These are phyloP conservation scores for Chrysoporthe puriensis DNA, from an alignment of 2,329 filamentous ascomycete species.

Conservation along the genomic window DNA sequence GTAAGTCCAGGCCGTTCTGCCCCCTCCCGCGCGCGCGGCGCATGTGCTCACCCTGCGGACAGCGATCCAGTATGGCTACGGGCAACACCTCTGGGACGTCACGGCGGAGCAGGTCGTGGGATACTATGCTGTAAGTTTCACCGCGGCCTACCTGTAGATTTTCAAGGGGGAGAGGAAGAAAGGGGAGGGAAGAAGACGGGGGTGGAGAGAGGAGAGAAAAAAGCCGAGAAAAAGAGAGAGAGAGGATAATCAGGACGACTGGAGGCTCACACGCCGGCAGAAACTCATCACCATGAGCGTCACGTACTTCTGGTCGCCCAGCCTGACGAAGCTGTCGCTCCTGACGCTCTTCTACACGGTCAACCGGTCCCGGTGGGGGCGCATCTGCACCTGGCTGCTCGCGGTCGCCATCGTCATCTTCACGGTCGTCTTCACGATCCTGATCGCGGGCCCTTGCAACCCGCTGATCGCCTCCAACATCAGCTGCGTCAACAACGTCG, in stretches of 20 bases:
- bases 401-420: conserved; percentile 15
- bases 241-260: background rate
- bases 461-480: conserved; percentile 26
- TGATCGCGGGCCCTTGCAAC: conserved; percentile 33
- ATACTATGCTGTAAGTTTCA: background rate
- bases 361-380: conserved; percentile 21
- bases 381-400: conserved; percentile 11
- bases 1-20: background rate
- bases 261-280: background rate
- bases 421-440: conserved; percentile 28
- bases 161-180: background rate
- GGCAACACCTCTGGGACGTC: background rate
- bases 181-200: too few species aligned
- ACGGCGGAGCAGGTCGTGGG: background rate
- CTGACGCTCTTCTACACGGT: conserved; percentile 27
- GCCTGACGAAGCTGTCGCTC: conserved; percentile 28
- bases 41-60: background rate
- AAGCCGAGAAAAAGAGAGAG: background rate
- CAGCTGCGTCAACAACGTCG: conserved; percentile 5
- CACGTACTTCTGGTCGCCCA: conserved; percentile 29
- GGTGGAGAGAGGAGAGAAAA: background rate
- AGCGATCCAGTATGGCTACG: background rate
- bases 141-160: background rate
- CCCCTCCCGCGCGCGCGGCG: too few species aligned
- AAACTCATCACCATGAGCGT: conserved; percentile 7